Evolutionary conservation across 257 asterid genomes (phyloP).

Genomic region (Leonotis leonurus): DNA sequence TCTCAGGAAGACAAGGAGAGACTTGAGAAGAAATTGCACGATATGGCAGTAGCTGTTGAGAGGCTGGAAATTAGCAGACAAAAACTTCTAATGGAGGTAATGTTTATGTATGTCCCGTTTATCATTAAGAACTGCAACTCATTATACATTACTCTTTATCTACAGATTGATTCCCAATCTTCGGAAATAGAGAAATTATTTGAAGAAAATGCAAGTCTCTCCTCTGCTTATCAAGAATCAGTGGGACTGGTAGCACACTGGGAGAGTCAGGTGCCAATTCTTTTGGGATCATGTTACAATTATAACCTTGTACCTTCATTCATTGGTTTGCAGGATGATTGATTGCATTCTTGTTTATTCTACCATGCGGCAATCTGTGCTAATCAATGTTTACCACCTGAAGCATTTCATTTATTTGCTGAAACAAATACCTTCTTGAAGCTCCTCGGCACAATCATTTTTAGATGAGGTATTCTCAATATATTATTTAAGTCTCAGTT

Average conservation of each 20-base stretch:
- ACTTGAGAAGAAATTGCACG: conserved; percentile 90
- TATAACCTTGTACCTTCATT: background rate
- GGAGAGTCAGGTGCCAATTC: conserved; percentile 74
- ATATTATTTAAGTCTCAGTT: background rate
- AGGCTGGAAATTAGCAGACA: conserved; percentile 88
- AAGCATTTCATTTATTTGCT: background rate
- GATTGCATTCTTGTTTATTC: background rate
- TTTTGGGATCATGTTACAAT: background rate
- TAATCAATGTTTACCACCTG: too few relatives aligned
- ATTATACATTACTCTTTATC: conserved; percentile 13
- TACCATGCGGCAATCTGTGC: too few relatives aligned
- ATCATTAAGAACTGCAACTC: conserved; percentile 24
- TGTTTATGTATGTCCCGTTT: conserved; percentile 8
- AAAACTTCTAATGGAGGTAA: conserved; percentile 86
- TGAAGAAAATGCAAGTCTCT: conserved; percentile 74
- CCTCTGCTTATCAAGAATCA: conserved; percentile 82
- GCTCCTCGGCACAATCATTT: too few relatives aligned
- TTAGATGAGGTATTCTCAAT: background rate
- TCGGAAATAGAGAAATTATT: conserved; percentile 87
- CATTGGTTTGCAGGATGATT: conserved; percentile 4
- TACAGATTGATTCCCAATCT: conserved; percentile 93
- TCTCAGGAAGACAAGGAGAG: conserved; percentile 79
- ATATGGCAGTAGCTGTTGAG: conserved; percentile 89
- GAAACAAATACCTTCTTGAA: background rate
- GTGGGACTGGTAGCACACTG: conserved; percentile 56